Conservation (phyloP, 176 grass and related monocot genomes). For the Oryza glumipatula region DNA sequence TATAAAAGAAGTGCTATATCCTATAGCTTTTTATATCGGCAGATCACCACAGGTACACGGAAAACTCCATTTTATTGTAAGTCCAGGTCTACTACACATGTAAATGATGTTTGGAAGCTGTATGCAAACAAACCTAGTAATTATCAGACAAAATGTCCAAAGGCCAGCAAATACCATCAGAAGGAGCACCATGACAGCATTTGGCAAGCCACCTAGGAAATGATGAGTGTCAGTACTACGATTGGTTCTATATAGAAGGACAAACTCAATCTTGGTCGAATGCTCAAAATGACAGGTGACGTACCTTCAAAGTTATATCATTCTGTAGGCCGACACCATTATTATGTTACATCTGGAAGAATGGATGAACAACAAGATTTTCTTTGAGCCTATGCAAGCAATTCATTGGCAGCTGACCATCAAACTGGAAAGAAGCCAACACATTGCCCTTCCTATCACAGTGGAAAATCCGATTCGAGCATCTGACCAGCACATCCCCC, state of each 20-base stretch:
- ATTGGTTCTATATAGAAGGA: too few relatives aligned
- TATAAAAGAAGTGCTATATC: background rate
- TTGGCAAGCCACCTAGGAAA: background rate
- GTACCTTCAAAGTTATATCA: background rate
- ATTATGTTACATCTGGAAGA: background rate
- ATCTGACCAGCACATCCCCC: background rate
- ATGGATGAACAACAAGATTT: background rate
- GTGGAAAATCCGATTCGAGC: background rate
- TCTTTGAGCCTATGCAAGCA: background rate
- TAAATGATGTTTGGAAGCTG: background rate
- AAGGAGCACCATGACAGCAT: background rate
- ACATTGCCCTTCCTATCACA: slow-evolving; percentile 3
- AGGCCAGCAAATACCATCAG: background rate
- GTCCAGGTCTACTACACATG: background rate
- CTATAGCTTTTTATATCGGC: background rate
- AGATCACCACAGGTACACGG: background rate
- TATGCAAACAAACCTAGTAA: background rate
- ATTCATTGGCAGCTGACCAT: background rate
- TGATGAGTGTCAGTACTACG: too few relatives aligned
- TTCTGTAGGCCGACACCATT: background rate
- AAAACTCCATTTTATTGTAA: background rate
- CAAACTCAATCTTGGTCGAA: too few relatives aligned
- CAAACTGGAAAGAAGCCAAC: background rate
- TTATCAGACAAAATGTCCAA: background rate
- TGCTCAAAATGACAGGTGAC: too few relatives aligned